phyloP scores from a whole-genome alignment of 352 stramenopile species.

The Pythium aphanidermatum region DNA sequence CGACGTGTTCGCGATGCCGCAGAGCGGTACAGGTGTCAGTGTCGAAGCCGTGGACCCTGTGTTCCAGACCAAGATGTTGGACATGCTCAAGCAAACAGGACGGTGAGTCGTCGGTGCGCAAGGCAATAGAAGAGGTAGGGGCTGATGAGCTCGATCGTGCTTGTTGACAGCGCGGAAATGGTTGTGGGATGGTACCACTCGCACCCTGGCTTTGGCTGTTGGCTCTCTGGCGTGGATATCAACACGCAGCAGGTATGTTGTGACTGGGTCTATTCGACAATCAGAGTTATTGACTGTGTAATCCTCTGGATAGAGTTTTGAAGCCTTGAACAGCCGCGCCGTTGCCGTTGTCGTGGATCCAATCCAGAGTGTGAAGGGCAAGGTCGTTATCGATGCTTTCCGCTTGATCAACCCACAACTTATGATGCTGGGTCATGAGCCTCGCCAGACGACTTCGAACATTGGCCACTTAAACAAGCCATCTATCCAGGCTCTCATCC shows the following conservation, averaged over 20 bases:
- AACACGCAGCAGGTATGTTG: slow-evolving; percentile 93
- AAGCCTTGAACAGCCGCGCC: slow-evolving; percentile 95
- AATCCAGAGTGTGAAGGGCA: slow-evolving; percentile 98
- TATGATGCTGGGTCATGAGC: slow-evolving; percentile 98
- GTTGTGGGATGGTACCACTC: slow-evolving; percentile 99
- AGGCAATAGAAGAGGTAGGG: not conserved
- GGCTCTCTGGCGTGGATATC: slow-evolving; percentile 99
- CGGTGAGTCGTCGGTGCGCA: slow-evolving; percentile 27
- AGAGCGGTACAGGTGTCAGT: slow-evolving; percentile 93
- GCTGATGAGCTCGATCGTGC: not conserved
- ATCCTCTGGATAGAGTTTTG: slow-evolving; percentile 93
- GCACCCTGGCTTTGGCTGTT: slow-evolving; percentile 99
- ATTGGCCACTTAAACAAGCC: slow-evolving; percentile 99
- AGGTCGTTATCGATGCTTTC: slow-evolving; percentile 99
- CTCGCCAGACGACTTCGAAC: slow-evolving; percentile 98
- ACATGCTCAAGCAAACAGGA: slow-evolving; percentile 99
- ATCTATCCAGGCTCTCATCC: slow-evolving; percentile 98
- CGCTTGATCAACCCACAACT: slow-evolving; percentile 98
- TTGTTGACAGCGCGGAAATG: slow-evolving; percentile 74
- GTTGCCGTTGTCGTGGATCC: slow-evolving; percentile 99
- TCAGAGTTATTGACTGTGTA: no score
- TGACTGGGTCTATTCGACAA: not conserved
- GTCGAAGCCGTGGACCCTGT: slow-evolving; percentile 99
- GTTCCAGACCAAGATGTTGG: slow-evolving; percentile 99
- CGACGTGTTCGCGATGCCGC: slow-evolving; percentile 99